phyloP scores from a whole-genome alignment of 495 filamentous ascomycete species.

The Trypethelium eluteriae region DNA sequence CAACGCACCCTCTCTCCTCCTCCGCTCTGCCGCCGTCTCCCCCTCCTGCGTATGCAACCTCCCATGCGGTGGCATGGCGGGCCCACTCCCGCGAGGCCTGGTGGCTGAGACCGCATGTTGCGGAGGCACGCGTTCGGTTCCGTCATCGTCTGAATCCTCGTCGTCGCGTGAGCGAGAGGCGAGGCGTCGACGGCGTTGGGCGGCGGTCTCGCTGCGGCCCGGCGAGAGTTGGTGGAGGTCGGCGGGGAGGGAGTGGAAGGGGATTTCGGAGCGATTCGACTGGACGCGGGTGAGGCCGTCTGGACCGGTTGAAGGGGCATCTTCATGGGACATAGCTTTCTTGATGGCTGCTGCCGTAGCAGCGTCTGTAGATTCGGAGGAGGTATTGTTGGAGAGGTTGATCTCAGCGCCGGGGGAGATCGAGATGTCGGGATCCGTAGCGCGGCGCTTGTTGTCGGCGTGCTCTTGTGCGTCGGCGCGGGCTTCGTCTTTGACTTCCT shows the following conservation, averaged over 20 bases:
- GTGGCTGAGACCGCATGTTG: background rate
- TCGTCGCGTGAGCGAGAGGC: conserved; percentile 32
- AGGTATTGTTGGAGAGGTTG: background rate
- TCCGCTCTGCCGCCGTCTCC: conserved; percentile 77
- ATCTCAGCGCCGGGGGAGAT: conserved; percentile 7
- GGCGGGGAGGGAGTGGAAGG: conserved; percentile 28
- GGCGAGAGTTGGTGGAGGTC: conserved; percentile 24
- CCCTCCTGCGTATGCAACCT: conserved; percentile 41
- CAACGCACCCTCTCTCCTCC: conserved; percentile 77
- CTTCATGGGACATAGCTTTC: conserved; percentile 24
- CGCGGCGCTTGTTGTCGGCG: conserved; percentile 28
- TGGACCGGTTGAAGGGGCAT: conserved; percentile 18
- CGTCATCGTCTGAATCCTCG: conserved; percentile 51
- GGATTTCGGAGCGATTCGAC: conserved; percentile 30
- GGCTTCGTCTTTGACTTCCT: conserved; percentile 48
- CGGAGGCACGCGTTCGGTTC: conserved; percentile 47
- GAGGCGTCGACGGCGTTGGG: conserved; percentile 22
- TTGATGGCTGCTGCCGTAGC: conserved; percentile 22
- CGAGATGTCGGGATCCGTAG: conserved; percentile 4
- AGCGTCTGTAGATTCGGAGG: conserved; percentile 8
- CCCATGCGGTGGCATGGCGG: conserved; percentile 21
- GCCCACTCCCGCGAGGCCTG: conserved; percentile 1
- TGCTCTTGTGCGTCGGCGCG: conserved; percentile 49
- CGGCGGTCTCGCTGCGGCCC: conserved; percentile 20
- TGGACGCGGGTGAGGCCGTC: conserved; percentile 30